Base-by-base conservation (phyloP, 179 eudicot species). In the Drosera spatulata region DNA sequence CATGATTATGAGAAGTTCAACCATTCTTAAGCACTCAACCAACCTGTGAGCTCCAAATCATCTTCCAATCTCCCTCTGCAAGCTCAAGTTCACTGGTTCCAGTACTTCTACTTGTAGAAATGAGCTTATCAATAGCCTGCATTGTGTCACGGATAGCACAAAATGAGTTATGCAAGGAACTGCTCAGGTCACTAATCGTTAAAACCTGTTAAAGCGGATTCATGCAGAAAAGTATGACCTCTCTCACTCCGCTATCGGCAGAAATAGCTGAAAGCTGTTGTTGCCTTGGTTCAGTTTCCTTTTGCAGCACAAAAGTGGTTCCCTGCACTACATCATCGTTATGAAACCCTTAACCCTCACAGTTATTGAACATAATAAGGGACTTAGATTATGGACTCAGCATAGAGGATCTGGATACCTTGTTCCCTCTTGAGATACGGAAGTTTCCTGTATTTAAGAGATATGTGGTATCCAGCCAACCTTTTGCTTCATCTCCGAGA, bases 41-140 rank as follows among this genome's bases (percentile, higher is more conserved):
- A 53, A 88, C 95, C 96, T 93, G 99, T 66, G 99, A 89, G 75
- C 96, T 86, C 95, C 99, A 93, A 48, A 93, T 76, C 99, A 93
- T 86, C 67, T 78, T 77, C 96, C 99, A 93, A 70, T 86, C 91
- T 68, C 99, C 99, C 70, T 84, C 95, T 22, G 77, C 7, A 63
- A 88, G 93, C 55, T 81, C 80, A 66, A 68, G 68, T 55, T 82
- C 95, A 41, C 66, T 74, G 61, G 59, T 60, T 14, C 75, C 79
- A 22, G 33, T 66, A 65, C 68, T 73, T 71, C 68, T 73, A 68
- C 72, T 72, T 62, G 70, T 59, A 42, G 77, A 64, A 71, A 93
- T 64, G 42, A 93, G 81, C 58, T 83, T 77, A 59, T 84, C 85
- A 66, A 93, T 84, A 43, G 87, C 95, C 96, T 93, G 78, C 55